Evolutionary conservation across 495 filamentous ascomycete species (phyloP), one percentile per base, ranked within the genome.

Genomic region (Bryoglossum gracile): DNA sequence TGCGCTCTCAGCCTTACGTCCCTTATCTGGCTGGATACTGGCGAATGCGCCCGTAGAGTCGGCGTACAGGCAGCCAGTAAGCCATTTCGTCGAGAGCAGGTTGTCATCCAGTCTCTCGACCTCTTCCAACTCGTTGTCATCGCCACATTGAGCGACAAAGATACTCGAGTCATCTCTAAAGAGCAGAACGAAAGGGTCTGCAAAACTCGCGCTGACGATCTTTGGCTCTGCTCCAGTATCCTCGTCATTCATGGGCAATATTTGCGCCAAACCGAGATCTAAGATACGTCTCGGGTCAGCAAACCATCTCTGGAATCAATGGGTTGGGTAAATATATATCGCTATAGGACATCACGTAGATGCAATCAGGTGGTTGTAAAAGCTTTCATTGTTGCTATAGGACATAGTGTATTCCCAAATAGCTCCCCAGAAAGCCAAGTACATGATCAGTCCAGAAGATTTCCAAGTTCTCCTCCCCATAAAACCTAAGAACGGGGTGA

Each of bases 221-320:
- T 80, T 73, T 3, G 86, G 80, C 53, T 88, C 85, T 9, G 75
- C 76, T 16, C 82, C 89, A 0, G 80, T 87, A 38, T 87, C 86
- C 56, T 95, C 92, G 53, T 97, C 91, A 46, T 80, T 76, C 69
- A 96, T 82, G 2, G 89, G 87, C 46, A 95, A 76, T 24, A 97
- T 96, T 60, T 97, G 90, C 36, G 80, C 75, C 28, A 99, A 73
- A 8, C 83, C 82, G 38, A 97, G 70, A 61, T 95, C 88, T 90
- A 57, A n/a, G 48, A n/a, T n/a, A n/a, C n/a, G n/a, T n/a, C n/a
- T n/a, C n/a, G n/a, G n/a, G n/a, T n/a, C n/a, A n/a, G n/a, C n/a
- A n/a, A n/a, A n/a, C n/a, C n/a, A n/a, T n/a, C n/a, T n/a, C n/a
- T n/a, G n/a, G n/a, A n/a, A n/a, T n/a, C n/a, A n/a, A n/a, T n/a